Evolutionary conservation across 257 asterid genomes (phyloP).

Genomic region (Solanum bulbocastanum): DNA sequence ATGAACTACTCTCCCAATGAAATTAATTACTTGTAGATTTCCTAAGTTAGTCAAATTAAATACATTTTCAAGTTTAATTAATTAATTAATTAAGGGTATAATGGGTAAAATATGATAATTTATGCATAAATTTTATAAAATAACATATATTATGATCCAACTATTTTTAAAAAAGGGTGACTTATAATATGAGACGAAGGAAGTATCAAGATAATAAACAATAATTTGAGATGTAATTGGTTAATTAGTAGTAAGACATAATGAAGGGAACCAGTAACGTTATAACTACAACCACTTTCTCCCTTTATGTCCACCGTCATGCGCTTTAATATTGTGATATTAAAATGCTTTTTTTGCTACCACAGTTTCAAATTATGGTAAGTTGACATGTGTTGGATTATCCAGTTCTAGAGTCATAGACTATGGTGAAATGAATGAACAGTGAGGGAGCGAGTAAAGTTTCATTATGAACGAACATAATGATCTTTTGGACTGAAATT

Average conservation of each 20-base stretch:
- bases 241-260: neutral
- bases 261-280: neutral
- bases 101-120: too few relatives aligned
- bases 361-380: neutral
- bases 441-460: neutral
- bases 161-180: too few relatives aligned
- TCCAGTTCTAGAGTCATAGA: neutral
- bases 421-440: neutral
- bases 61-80: too few relatives aligned
- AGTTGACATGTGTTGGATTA: neutral
- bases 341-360: neutral
- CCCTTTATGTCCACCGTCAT: neutral
- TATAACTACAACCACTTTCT: neutral
- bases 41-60: too few relatives aligned
- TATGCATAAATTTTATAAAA: too few relatives aligned
- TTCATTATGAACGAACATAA: neutral
- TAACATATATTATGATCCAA: too few relatives aligned
- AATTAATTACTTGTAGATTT: too few relatives aligned
- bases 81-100: too few relatives aligned
- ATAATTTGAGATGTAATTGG: neutral
- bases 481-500: neutral
- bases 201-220: neutral
- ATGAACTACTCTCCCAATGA: too few relatives aligned
- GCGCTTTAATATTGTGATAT: neutral
- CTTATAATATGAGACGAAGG: too few relatives aligned